These are phyloP conservation scores for Chlorencoelia australis DNA, from an alignment of 2,329 filamentous ascomycete genomes.

Conservation along the genomic window DNA sequence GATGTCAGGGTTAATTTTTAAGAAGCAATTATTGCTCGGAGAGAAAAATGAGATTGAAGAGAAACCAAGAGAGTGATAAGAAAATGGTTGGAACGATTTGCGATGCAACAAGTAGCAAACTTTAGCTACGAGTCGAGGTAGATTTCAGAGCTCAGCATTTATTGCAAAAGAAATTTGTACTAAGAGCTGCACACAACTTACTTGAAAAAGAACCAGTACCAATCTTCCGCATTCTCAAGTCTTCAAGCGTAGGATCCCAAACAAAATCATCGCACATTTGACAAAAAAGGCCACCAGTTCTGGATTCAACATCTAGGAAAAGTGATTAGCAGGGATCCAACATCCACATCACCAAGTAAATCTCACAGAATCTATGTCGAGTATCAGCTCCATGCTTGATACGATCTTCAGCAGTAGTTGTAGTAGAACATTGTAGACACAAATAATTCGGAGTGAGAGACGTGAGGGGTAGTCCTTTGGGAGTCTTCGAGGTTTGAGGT, in stretches of 20 bases:
- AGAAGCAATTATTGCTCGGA: no score
- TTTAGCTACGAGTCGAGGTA: no score
- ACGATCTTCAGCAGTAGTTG: slow-evolving; percentile 55
- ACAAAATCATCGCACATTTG: slow-evolving; percentile 76
- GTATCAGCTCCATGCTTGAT: slow-evolving; percentile 59
- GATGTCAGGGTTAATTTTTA: slow-evolving; percentile 2
- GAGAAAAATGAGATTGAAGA: no score
- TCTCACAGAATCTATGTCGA: slow-evolving; percentile 62
- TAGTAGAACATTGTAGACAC: slow-evolving; percentile 63
- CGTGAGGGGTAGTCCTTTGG: slow-evolving; percentile 47
- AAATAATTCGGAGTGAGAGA: slow-evolving; percentile 60
- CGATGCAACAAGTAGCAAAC: no score
- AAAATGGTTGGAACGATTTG: no score
- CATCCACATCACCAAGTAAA: neutral
- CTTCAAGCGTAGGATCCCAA: slow-evolving; percentile 72
- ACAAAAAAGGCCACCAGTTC: slow-evolving; percentile 65
- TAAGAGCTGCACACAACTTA: no score
- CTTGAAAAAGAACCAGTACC: slow-evolving; percentile 56
- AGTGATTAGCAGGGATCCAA: slow-evolving; percentile 4
- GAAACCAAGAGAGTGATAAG: no score
- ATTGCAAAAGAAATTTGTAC: no score
- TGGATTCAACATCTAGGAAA: slow-evolving; percentile 63
- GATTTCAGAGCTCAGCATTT: no score
- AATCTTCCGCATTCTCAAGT: slow-evolving; percentile 60
- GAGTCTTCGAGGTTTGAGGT: slow-evolving; percentile 52